Conservation (phyloP, 148 eudicot species). For the Fagopyrum esculentum region DNA sequence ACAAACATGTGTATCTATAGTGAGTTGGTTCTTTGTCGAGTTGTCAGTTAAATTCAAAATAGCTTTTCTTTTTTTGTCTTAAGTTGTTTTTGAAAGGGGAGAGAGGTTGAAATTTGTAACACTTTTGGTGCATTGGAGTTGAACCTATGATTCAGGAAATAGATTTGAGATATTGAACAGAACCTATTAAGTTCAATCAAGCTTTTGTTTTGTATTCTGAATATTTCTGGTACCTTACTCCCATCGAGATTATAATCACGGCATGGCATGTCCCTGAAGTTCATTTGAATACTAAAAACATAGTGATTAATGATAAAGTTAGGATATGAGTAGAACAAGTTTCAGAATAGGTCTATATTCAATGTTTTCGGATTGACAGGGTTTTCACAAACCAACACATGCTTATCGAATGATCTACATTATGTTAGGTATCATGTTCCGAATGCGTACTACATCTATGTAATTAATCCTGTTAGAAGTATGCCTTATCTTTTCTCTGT, state of each 20-base stretch:
- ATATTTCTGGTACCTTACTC: neutral
- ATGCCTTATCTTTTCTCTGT: constrained; percentile 1
- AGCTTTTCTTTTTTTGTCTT: no score
- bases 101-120: neutral
- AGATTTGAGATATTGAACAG: neutral
- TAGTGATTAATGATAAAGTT: neutral
- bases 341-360: neutral
- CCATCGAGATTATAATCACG: neutral
- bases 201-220: neutral
- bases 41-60: neutral
- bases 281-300: neutral
- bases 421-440: neutral
- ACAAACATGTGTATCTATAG: neutral
- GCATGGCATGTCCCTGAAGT: neutral
- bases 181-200: neutral
- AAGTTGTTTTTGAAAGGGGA: neutral
- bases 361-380: neutral
- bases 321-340: neutral
- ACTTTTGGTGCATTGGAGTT: neutral
- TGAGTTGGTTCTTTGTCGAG: neutral
- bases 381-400: neutral
- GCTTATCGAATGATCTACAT: neutral
- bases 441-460: neutral
- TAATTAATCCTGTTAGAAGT: neutral
- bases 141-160: neutral